phyloP scores from a whole-genome alignment of 345 rosid species.

The Lepidium didymum region DNA sequence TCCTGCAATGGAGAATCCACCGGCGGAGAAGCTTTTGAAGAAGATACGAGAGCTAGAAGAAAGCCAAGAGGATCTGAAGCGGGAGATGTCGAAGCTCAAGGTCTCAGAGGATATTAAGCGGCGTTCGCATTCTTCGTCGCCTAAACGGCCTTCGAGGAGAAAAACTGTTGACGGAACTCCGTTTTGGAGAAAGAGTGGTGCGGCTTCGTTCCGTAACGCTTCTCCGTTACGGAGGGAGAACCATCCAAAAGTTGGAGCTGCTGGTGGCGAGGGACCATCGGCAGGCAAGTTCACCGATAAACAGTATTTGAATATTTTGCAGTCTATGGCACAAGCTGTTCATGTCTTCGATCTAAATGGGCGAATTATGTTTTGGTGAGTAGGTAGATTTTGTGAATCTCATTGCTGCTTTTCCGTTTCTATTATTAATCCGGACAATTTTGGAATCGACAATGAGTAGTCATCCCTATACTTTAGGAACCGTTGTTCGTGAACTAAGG shows the following conservation, averaged over 20 bases:
- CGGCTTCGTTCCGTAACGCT: constrained; percentile 68
- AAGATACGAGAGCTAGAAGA: constrained; percentile 86
- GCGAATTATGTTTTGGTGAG: constrained; percentile 83
- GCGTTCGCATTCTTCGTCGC: constrained; percentile 85
- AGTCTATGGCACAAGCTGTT: constrained; percentile 94
- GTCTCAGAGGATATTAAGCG: constrained; percentile 32
- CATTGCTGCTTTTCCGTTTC: background rate
- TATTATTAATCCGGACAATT: background rate
- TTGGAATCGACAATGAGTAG: background rate
- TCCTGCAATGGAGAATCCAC: constrained; percentile 49
- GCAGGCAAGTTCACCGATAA: constrained; percentile 60
- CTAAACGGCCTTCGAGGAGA: constrained; percentile 45
- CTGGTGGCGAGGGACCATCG: constrained; percentile 37
- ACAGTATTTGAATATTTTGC: too few species aligned
- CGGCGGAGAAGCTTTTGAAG: constrained; percentile 67
- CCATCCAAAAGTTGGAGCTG: constrained; percentile 20
- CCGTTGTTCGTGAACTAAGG: too few species aligned
- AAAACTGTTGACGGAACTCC: constrained; percentile 29
- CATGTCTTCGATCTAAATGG: constrained; percentile 64
- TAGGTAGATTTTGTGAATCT: background rate
- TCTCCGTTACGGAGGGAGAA: constrained; percentile 87
- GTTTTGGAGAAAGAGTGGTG: constrained; percentile 44
- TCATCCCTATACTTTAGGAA: background rate
- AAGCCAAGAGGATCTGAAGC: constrained; percentile 70
- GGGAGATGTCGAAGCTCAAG: constrained; percentile 69